phyloP scores from a whole-genome alignment of 2,329 filamentous ascomycete species.

The Sphaerostilbella broomeana region DNA sequence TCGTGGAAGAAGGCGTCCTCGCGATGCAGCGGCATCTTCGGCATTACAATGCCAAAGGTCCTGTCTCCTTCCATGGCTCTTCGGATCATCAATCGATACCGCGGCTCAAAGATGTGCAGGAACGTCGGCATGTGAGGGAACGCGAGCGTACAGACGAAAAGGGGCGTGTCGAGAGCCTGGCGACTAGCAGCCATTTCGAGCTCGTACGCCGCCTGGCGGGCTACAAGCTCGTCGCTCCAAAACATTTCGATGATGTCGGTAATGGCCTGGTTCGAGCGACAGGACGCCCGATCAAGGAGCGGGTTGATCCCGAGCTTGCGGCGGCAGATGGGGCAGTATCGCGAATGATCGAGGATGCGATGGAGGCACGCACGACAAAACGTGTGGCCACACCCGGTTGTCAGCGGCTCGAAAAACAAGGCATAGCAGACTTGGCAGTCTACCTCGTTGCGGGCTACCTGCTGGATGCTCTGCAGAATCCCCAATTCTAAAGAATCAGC shows the following conservation, averaged over 20 bases:
- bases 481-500: too few species aligned
- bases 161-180: slow-evolving; percentile 55
- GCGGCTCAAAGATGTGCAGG: slow-evolving; percentile 86
- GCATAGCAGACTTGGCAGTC: slow-evolving; percentile 88
- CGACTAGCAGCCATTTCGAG: slow-evolving; percentile 48
- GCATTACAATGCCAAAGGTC: slow-evolving; percentile 81
- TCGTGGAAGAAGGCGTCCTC: slow-evolving; percentile 51
- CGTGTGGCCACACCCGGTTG: slow-evolving; percentile 81
- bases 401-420: slow-evolving; percentile 73
- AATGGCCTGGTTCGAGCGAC: slow-evolving; percentile 56
- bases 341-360: slow-evolving; percentile 68
- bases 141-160: slow-evolving; percentile 77
- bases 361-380: slow-evolving; percentile 78
- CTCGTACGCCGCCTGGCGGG: slow-evolving; percentile 49
- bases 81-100: slow-evolving; percentile 83
- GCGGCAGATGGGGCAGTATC: slow-evolving; percentile 75
- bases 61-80: slow-evolving; percentile 65
- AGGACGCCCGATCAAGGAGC: slow-evolving; percentile 32
- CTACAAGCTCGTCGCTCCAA: slow-evolving; percentile 59
- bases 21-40: slow-evolving; percentile 44
- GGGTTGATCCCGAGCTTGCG: slow-evolving; percentile 50
- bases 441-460: slow-evolving; percentile 60
- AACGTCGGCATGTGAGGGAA: slow-evolving; percentile 82
- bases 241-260: slow-evolving; percentile 57
- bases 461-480: too few species aligned